These are phyloP conservation scores for Artemisia tridentata DNA, from an alignment of 129 eudicot species.

Conservation along the genomic window DNA sequence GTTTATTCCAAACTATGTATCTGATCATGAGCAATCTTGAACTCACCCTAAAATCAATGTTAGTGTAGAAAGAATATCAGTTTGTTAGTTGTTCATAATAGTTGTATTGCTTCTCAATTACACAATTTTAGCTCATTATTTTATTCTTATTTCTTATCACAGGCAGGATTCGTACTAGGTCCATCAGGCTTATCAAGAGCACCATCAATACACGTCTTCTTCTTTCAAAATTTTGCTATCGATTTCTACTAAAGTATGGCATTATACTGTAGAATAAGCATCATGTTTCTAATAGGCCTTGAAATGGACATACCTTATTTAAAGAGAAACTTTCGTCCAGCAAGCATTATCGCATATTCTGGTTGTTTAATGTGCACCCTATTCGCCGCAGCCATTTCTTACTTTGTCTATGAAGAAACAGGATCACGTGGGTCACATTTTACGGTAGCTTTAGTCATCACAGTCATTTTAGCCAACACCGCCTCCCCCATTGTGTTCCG, in stretches of 20 bases:
- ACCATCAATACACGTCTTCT: conserved; percentile 46
- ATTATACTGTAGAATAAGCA: conserved; percentile 58
- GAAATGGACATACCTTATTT: conserved; percentile 70
- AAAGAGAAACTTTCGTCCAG: conserved; percentile 59
- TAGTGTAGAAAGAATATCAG: no score
- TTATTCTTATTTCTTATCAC: conserved; percentile 24
- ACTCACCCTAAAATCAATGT: no score
- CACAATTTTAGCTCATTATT: not conserved
- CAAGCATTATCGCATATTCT: conserved; percentile 49
- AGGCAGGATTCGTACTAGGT: conserved; percentile 93
- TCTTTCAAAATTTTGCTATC: conserved; percentile 53
- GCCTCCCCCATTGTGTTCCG: conserved; percentile 79
- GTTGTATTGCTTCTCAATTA: not conserved
- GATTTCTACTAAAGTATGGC: conserved; percentile 83
- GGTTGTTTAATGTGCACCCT: conserved; percentile 57
- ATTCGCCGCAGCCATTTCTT: conserved; percentile 64
- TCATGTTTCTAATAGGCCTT: conserved; percentile 88
- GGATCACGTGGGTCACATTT: conserved; percentile 42
- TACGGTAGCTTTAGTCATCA: conserved; percentile 50
- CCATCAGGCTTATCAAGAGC: conserved; percentile 74
- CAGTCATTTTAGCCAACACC: conserved; percentile 62
- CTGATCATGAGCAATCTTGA: no score
- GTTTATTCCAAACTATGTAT: no score
- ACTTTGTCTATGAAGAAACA: conserved; percentile 51
- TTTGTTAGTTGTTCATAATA: no score